Evolutionary conservation across 73 alveolate genomes (phyloP), one percentile per base, ranked within the genome.

Genomic region (Paramecium biaurelia): DNA sequence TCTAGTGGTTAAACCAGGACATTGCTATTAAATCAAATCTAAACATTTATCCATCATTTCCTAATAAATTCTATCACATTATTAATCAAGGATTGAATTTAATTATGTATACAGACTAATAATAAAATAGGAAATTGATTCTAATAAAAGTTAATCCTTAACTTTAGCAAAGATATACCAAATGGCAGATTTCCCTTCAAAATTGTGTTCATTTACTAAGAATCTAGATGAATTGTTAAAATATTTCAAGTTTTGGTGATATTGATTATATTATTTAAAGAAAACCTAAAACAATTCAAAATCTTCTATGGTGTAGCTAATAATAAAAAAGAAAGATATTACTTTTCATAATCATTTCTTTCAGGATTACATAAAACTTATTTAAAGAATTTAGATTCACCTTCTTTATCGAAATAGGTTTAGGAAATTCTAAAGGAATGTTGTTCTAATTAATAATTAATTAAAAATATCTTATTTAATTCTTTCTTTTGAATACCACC

Each of bases 11-110:
- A 79, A 21, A 11, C 76, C 23, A 14, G 90, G 90, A 47, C 90
- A 79, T 43, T 41, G 30, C 23, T 79, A 42, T 41, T 41, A 18
- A 4, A 79, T 79, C 23, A 30, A 45, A 43, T 79, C 76, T 79
- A 79, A 79, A 45, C 90, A 79, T 79, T 79, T 79, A 6, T 79
- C 90, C 90, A 79, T 79, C 42, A 79, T 23, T 79, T 79, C 90
- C 26, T 79, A 79, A 10, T 79, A 47, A 2, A 79, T 45, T 26
- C 28, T 43, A 20, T 79, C 90, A 20, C 49, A 32, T 43, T 8
- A 38, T 30, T 20, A 14, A 20, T 9, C 49, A 21, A 79, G 47
- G 11, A 1, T 23, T 9, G 20, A 21, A 43, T 30, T 20, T 21
- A 79, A 34, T 41, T 38, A 23, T 0, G 90, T 79, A 45, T 79